Evolutionary conservation across 2,329 filamentous ascomycete species (phyloP), one percentile per base, ranked within the genome.

Genomic region (Alternaria hordeiaustralica): DNA sequence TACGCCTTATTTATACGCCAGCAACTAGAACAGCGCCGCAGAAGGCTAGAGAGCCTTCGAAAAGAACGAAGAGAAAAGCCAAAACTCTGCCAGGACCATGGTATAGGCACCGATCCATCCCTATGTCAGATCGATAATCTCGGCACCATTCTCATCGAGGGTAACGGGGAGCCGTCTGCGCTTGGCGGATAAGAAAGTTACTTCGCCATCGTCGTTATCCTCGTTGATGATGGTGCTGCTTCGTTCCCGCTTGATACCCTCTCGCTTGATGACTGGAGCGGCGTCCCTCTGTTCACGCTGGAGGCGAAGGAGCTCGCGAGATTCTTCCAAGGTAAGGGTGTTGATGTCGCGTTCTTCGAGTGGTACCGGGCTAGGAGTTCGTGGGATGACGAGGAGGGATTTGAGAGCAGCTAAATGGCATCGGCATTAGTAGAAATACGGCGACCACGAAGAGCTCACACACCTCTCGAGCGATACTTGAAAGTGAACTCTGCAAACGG

Each of bases 361-460:
- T 1, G 66, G 70, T 2, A 68, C 46, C 1, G 76, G 78, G 11
- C 64, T 73, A 2, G 74, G 75, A 2, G 59, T 71, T 11, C 74
- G 70, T 4, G 71, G 73, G 15, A 82, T 72, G 33, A 82, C 64
- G 5, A 73, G 45, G 3, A 81, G 70, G 1, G 72, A 66, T 60
- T 80, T 71, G 1, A 82, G 68, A 1, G 70, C 70, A 43, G 59
- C 72, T 75, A 18, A 21, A 36, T 15, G 25, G 2, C 2, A 6
- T 23, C 53, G 36, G 7, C 9, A 25, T n/a, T 13, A 8, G n/a
- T n/a, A 23, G 2, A 0, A 8, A 21, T 20, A 3, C 4, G 13
- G 5, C 9, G 20, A 11, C 1, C 15, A 13, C 25, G 15, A 33
- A 15, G 8, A 2, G 5, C 6, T 13, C 4, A 61, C 47, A 1